phyloP scores from a whole-genome alignment of 768 basidiomycete species.

The Dioszegia aurantiaca region DNA sequence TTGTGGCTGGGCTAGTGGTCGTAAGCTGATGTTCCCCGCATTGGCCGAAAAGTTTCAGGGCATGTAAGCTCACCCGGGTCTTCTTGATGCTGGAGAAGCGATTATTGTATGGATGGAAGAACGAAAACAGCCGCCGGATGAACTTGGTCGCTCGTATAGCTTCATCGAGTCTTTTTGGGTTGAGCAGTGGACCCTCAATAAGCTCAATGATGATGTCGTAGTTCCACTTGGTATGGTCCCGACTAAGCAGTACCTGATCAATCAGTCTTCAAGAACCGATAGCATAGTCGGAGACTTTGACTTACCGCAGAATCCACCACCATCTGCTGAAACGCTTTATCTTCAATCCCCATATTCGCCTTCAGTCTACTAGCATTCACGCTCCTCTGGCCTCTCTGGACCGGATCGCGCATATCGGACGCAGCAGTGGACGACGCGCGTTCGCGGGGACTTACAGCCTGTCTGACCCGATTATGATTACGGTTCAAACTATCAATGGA shows the following conservation, averaged over 20 bases:
- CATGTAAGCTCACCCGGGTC: conserved; percentile 58
- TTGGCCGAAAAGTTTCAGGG: too few species aligned
- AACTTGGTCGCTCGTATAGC: conserved; percentile 86
- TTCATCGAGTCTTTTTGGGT: conserved; percentile 89
- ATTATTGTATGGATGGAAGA: conserved; percentile 83
- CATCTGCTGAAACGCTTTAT: conserved; percentile 78
- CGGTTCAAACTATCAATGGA: conserved; percentile 91
- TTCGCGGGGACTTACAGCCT: conserved; percentile 14
- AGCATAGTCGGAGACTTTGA: conserved; percentile 3
- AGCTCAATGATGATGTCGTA: conserved; percentile 83
- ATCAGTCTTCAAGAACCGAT: background rate
- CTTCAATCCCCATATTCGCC: conserved; percentile 91
- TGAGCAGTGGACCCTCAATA: conserved; percentile 86
- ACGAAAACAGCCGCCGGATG: conserved; percentile 82
- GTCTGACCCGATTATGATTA: conserved; percentile 66
- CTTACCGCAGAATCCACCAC: conserved; percentile 81
- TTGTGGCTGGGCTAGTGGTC: conserved; percentile 64
- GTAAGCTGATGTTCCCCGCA: background rate
- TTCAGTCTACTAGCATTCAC: conserved; percentile 87
- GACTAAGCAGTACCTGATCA: conserved; percentile 74
- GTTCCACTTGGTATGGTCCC: conserved; percentile 89
- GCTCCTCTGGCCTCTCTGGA: conserved; percentile 81
- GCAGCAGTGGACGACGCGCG: conserved; percentile 3
- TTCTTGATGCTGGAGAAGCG: conserved; percentile 79
- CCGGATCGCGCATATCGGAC: conserved; percentile 63